phyloP scores from a whole-genome alignment of 192 early-diverging fungal species.

The Backusella luteola region DNA sequence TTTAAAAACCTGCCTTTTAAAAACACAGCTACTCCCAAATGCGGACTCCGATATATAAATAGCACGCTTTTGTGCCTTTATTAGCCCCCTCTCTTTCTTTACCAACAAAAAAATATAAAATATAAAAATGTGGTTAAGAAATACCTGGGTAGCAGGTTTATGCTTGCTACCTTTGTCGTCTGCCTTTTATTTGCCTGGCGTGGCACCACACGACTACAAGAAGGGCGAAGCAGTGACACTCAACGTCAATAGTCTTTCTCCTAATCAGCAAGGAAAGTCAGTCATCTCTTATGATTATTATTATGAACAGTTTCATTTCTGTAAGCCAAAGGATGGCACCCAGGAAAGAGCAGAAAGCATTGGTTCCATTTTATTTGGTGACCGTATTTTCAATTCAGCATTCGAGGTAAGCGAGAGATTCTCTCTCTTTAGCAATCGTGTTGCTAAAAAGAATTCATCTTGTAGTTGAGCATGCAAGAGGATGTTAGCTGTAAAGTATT shows the following conservation, averaged over 20 bases:
- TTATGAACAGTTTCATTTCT: conserved; percentile 84
- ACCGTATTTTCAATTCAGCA: conserved; percentile 82
- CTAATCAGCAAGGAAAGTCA: conserved; percentile 65
- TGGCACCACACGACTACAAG: conserved; percentile 85
- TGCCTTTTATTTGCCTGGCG: conserved; percentile 93
- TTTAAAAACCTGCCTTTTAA: background rate
- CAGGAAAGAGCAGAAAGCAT: conserved; percentile 74
- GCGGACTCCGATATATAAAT: background rate
- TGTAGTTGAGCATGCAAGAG: conserved; percentile 64
- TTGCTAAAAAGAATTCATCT: too few relatives aligned
- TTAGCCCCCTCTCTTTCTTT: background rate
- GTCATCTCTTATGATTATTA: conserved; percentile 90
- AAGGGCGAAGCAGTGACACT: conserved; percentile 67
- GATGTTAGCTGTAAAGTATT: conserved; percentile 59
- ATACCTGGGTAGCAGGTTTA: background rate
- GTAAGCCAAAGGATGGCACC: conserved; percentile 65
- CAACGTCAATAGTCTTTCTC: conserved; percentile 86
- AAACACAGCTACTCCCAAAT: background rate
- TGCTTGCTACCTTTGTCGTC: conserved; percentile 3
- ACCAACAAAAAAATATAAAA: background rate
- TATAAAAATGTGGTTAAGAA: conserved; percentile 1
- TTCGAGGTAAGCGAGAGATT: conserved; percentile 60
- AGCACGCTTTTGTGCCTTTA: background rate
- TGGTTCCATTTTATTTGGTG: conserved; percentile 94
- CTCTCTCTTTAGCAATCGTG: too few relatives aligned